Evolutionary conservation across 2,329 filamentous ascomycete genomes (phyloP).

Genomic region (Neoarthrinium moseri): DNA sequence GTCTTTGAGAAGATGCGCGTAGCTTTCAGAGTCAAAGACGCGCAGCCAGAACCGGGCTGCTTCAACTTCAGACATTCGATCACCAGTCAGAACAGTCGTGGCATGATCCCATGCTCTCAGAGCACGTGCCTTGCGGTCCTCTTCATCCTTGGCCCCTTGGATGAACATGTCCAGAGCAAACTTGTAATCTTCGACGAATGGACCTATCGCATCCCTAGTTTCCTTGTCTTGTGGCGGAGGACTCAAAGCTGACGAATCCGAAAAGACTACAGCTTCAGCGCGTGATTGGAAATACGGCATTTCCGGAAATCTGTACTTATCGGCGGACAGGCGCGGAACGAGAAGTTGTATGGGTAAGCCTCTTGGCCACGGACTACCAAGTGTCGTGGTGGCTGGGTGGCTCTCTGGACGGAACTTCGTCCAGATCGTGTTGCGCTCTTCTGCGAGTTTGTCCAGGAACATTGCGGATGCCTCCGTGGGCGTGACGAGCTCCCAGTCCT

Average conservation of each 20-base stretch:
- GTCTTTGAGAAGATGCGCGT: background rate
- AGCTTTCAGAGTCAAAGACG: background rate
- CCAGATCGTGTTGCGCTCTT: conserved; percentile 19
- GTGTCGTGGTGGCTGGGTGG: conserved; percentile 3
- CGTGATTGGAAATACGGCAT: conserved; percentile 20
- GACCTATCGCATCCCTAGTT: conserved; percentile 12
- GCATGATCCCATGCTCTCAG: conserved; percentile 18
- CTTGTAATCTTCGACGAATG: conserved; percentile 19
- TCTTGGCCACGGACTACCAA: conserved; percentile 15
- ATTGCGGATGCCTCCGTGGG: background rate
- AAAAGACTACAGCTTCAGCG: conserved; percentile 18
- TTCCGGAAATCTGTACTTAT: background rate
- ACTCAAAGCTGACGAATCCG: background rate
- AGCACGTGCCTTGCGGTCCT: conserved; percentile 12
- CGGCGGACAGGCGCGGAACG: background rate
- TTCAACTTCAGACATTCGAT: conserved; percentile 7
- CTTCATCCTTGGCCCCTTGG: conserved; percentile 4
- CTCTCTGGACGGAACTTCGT: conserved; percentile 7
- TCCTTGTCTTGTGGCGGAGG: conserved; percentile 14
- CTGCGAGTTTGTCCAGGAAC: conserved; percentile 19
- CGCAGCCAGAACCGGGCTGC: conserved; percentile 14
- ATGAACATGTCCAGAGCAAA: conserved; percentile 18
- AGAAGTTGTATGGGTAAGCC: conserved; percentile 16
- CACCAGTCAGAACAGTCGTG: conserved; percentile 9
- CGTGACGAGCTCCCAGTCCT: background rate